Evolutionary conservation across 2,329 filamentous ascomycete species (phyloP), one percentile per base, ranked within the genome.

Genomic region (Penicillium corylophilum): DNA sequence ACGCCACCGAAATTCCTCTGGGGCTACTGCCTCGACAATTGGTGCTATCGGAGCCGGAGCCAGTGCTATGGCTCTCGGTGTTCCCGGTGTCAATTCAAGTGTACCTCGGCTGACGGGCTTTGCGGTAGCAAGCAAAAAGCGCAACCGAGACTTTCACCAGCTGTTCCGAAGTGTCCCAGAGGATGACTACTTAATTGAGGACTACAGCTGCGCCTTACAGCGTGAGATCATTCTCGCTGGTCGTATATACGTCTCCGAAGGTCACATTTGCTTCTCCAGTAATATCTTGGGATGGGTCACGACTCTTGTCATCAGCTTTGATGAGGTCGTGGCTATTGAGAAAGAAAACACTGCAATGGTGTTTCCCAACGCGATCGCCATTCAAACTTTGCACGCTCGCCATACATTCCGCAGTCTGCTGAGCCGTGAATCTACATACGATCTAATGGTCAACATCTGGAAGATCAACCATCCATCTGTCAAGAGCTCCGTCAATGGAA

Each of bases 241-340:
- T 5, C 84, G 94, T 36, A 81, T 99, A 13, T 99, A 99, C 66
- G 90, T 99, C 38, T 97, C 94, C 0, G 94, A 99, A 74, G 92
- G 93, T 10, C 93, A 99, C 68, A 84, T 99, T 42, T 99, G 94
- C 77, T 99, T 99, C 74, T 96, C 92, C 65, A 97, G 94, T 77
- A 99, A 99, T 69, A 99, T 99, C 60, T 83, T 99, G 42, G 94
- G 94, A 48, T 99, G 94, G 94, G 89, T 95, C 20, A 99, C 94
- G 0, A 99, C 94, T 1, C 78, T 99, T 38, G 93, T 99, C 46
- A 96, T 99, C 77, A 95, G 91, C 71, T 99, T 99, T 69, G 94
- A 99, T 67, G 94, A 99, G 71, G 90, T 99, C 51, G 90, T 97
- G 18, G 91, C 93, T 1, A 89, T 99, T 7, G 94, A 99, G 74